Evolutionary conservation across 352 stramenopile species (phyloP).

Genomic region (Phytophthora pseudosyringae): DNA sequence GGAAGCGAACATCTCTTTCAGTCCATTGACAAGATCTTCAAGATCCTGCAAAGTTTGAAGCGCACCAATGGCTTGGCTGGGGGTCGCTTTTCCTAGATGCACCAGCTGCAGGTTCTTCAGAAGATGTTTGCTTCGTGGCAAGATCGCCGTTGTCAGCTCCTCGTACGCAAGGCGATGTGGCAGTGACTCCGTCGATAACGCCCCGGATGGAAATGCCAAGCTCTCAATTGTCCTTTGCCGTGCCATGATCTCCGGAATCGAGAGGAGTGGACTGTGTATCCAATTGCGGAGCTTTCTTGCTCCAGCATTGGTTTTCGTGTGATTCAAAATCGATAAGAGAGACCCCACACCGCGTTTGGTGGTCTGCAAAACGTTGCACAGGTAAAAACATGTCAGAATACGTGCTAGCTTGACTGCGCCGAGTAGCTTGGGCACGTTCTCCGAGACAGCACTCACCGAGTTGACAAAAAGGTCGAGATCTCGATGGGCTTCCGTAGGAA

Average conservation of each 20-base stretch:
- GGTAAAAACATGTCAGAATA: neutral
- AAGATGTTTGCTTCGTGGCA: slow-evolving; percentile 32
- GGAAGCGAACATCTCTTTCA: slow-evolving; percentile 12
- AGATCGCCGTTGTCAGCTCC: slow-evolving; percentile 34
- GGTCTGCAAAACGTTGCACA: slow-evolving; percentile 20
- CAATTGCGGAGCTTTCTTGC: slow-evolving; percentile 38
- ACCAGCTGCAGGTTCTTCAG: slow-evolving; percentile 36
- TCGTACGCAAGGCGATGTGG: slow-evolving; percentile 42
- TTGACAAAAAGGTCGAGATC: slow-evolving; percentile 54
- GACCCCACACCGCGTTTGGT: slow-evolving; percentile 33
- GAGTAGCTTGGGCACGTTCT: neutral
- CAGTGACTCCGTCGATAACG: slow-evolving; percentile 9
- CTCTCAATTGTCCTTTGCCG: slow-evolving; percentile 35
- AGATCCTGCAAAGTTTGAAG: slow-evolving; percentile 35
- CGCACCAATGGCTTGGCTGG: slow-evolving; percentile 18
- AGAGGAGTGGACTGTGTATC: slow-evolving; percentile 36
- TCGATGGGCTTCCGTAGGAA: slow-evolving; percentile 33
- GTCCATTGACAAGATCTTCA: slow-evolving; percentile 14
- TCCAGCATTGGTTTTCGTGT: slow-evolving; percentile 42
- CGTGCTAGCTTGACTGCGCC: neutral
- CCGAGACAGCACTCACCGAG: slow-evolving; percentile 25
- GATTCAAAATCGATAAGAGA: slow-evolving; percentile 45
- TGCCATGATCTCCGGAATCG: slow-evolving; percentile 25
- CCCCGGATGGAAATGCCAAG: slow-evolving; percentile 27
- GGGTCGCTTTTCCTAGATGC: slow-evolving; percentile 34